Evolutionary conservation across 2,329 filamentous ascomycete species (phyloP), one percentile per base, ranked within the genome.

Genomic region (Monosporascus sp.): DNA sequence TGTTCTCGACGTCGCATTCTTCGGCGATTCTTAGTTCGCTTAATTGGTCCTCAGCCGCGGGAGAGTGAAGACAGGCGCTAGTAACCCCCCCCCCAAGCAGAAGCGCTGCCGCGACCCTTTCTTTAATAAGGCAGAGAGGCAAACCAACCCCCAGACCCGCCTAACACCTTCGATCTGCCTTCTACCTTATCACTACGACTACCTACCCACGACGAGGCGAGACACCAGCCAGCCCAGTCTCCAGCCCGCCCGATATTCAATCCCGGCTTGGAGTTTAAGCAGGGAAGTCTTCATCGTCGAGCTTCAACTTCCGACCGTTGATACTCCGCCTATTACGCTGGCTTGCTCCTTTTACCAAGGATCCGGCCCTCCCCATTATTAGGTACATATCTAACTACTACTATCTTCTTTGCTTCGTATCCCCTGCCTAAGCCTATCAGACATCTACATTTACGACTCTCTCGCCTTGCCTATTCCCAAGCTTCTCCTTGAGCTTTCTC

Each of bases 21-120:
- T 55, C 50, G 57, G 59, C 59, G 59, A 61, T 60, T 59, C 58
- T 54, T 48, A 57, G 50, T 60, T 60, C 59, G 60, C 59, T 58
- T 57, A 60, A 56, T 59, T 58, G 57, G 60, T 54, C 51, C 54
- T 49, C 52, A 43, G 54, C 50, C 25, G 54, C 58, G 54, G 52
- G 54, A 58, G 52, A 55, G 39, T 35, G 53, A 57, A 57, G 51
- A 51, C 48, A 36, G 54, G 56, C 57, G 54, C 54, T 59, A 52
- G 49, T 54, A 51, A 44, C 9, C 14, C 25, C 24, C 24, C 24
- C 43, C 24, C 54, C 48, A 22, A 45, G 24, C 20, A 55, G 51
- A 50, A 55, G 58, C 49, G 41, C 43, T 49, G 22, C 50, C n/a
- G 24, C 41, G 36, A 39, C 31, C 27, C 25, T 20, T 36, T 45